Base-by-base conservation (phyloP, 2,329 filamentous ascomycete species). In the Dactylonectria estremocensis region DNA sequence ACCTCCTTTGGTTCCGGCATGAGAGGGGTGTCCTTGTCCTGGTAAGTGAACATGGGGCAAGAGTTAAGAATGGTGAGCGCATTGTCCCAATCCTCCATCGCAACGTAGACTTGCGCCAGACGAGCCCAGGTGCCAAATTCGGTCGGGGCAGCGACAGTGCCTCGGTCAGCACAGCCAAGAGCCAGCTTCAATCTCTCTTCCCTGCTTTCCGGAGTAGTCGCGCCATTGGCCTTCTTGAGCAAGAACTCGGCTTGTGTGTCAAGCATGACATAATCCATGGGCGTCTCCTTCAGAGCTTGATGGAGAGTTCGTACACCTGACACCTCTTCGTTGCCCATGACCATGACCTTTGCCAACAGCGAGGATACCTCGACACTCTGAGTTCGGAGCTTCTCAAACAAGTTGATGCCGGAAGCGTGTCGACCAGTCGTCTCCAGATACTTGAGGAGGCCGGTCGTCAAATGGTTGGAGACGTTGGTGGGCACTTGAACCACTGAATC, bases 31-130 rank as follows among this genome's bases (percentile, higher is more conserved):
- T 99, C 96, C 81, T 98, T 98, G 82, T 99, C 96, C 81, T 98
- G 96, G 81, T 99, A 98, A 7, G 96, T 99, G 81, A 99, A 99
- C 96, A 99, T 99, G 9, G 96, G 96, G 80, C 96, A 99, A 18
- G 96, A 99, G 83, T 99, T 99, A 59, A 99, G 87, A 4, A 96
- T 98, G 5, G 97, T 91, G 24, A 99, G 88, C 1, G 96, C 96
- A 73, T 98, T 90, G 78, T 98, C 96, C 95, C 96, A 99, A 78
- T 97, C 94, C 79, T 99, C 96, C 82, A 97, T 90, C 56, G 92
- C 90, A 62, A 98, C 93, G 75, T 99, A 99, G 35, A 98, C 93
- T 79, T 98, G 94, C 2, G 95, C 95, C 70, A 99, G 83, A 64
- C 95, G 89, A 64, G 96, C 95, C 96, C 96, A 99, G 1, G 96